A percentile compares a stretch with the other conserved stretches of the same genome.
Evolutionary conservation across 2,329 filamentous ascomycete genomes (phyloP).

Genomic region (Boeremia exigua): DNA sequence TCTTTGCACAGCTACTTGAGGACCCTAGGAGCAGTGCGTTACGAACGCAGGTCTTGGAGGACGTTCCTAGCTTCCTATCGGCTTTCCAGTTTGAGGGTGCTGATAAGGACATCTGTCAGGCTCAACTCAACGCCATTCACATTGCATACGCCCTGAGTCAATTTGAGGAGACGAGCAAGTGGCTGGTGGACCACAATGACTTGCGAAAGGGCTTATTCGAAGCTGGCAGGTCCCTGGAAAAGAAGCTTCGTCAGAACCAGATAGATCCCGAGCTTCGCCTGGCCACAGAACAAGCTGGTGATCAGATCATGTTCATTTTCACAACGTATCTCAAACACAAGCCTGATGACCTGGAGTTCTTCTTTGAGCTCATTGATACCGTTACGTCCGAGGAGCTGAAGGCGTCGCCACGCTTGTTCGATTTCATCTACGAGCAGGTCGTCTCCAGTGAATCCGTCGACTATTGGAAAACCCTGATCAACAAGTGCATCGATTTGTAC

Average conservation of each 20-base stretch:
- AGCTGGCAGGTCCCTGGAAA: constrained; percentile 79
- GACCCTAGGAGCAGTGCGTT: constrained; percentile 77
- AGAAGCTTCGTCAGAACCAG: constrained; percentile 70
- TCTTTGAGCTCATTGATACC: constrained; percentile 84
- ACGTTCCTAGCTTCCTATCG: constrained; percentile 74
- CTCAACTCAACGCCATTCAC: constrained; percentile 86
- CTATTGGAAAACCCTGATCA: constrained; percentile 80
- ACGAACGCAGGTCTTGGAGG: constrained; percentile 74
- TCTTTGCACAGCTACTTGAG: constrained; percentile 85
- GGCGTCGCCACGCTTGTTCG: constrained; percentile 73
- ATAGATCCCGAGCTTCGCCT: constrained; percentile 77
- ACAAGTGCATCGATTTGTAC: constrained; percentile 88
- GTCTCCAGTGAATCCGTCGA: constrained; percentile 85
- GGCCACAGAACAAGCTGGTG: constrained; percentile 84
- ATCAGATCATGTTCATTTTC: constrained; percentile 85
- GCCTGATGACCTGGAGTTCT: constrained; percentile 77
- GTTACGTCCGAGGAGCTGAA: constrained; percentile 85
- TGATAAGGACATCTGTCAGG: constrained; percentile 72
- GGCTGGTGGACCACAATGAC: constrained; percentile 65
- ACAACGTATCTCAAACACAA: constrained; percentile 78
- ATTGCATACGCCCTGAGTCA: constrained; percentile 79
- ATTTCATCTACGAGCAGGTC: constrained; percentile 84
- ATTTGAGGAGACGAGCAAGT: constrained; percentile 68
- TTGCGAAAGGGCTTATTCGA: constrained; percentile 65
- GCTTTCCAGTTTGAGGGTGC: constrained; percentile 69